Base-by-base conservation (phyloP, 2,329 filamentous ascomycete genomes). In the Xylariaceae sp. region DNA sequence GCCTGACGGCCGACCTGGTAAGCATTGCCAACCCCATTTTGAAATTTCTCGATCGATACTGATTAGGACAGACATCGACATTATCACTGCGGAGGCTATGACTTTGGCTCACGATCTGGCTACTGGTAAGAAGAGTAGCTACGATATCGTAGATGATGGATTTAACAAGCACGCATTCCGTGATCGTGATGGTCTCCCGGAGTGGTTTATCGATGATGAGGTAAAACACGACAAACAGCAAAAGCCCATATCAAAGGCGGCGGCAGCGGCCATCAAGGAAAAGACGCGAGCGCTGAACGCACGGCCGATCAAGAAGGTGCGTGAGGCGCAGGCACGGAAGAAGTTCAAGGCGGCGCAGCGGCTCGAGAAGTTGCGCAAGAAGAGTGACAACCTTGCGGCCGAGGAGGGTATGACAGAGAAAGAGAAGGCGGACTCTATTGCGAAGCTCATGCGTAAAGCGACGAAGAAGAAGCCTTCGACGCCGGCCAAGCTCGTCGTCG, bases 21-120 rank as follows among this genome's bases (percentile, higher is more conserved):
- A 61, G 70, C 50, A 36, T 33, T n/a, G n/a, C 13, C 28, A 8
- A 11, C 6, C 22, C 22, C 22, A 26, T 26, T 11, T 26, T 11
- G 6, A 6, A 11, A 11, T 11, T 11, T 26, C 6, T 26, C 22
- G 26, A 18, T 12, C 19, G 15, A 28, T 42, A 35, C 58, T 61
- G 53, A 58, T 40, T 19, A 34, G 41, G 41, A 62, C 65, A 76
- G 90, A 96, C 61, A 95, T 98, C 66, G 89, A 97, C 63, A 97
- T 98, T 57, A 95, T 97, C 59, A 98, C 93, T n/a, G 93, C 89
- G 4, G 93, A 98, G 72, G 93, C 94, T 50, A 98, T 98, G 93
- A 94, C 91, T 1, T 76, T 98, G 13, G 94, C 93, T 1, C 93
- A 97, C 51, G 80, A 89, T 59, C 83, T 98, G 44, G 93, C 90